Evolutionary conservation across 2,329 filamentous ascomycete genomes (phyloP).

Genomic region (Huntiella bhutanensis): DNA sequence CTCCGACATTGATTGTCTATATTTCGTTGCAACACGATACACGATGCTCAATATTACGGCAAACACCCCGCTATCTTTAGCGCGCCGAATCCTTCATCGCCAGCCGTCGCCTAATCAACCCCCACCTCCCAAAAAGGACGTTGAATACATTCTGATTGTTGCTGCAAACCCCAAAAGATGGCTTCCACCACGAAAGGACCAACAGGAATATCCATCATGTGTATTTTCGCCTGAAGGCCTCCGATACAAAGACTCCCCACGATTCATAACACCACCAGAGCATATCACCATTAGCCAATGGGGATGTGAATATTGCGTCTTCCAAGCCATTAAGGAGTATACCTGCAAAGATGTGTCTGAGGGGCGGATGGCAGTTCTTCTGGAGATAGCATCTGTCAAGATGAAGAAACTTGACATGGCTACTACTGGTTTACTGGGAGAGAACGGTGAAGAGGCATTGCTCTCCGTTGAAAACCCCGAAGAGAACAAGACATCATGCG

Average conservation of each 20-base stretch:
- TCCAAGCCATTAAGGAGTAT: conserved; percentile 5
- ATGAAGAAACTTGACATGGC: conserved; percentile 5
- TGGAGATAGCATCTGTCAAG: conserved; percentile 7
- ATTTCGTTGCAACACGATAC: no score
- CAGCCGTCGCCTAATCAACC: not conserved
- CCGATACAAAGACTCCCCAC: conserved; percentile 7
- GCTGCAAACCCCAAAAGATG: conserved; percentile 5
- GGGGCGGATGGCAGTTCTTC: conserved; percentile 4
- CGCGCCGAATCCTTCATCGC: not conserved
- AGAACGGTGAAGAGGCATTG: conserved; percentile 4
- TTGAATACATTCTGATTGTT: conserved; percentile 8
- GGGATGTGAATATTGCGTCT: conserved; percentile 9
- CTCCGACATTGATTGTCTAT: no score
- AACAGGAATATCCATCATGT: conserved; percentile 6
- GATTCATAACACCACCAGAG: conserved; percentile 1
- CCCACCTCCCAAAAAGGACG: not conserved
- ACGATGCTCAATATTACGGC: no score
- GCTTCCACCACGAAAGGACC: conserved; percentile 3
- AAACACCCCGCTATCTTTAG: not conserved
- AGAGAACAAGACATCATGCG: not conserved
- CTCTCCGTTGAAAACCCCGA: not conserved
- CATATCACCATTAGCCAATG: conserved; percentile 9
- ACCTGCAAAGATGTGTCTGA: not conserved
- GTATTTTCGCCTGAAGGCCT: conserved; percentile 8
- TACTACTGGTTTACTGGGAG: not conserved